Evolutionary conservation across 2,329 filamentous ascomycete species (phyloP).

Genomic region (Hymenoscyphus fructigenus): DNA sequence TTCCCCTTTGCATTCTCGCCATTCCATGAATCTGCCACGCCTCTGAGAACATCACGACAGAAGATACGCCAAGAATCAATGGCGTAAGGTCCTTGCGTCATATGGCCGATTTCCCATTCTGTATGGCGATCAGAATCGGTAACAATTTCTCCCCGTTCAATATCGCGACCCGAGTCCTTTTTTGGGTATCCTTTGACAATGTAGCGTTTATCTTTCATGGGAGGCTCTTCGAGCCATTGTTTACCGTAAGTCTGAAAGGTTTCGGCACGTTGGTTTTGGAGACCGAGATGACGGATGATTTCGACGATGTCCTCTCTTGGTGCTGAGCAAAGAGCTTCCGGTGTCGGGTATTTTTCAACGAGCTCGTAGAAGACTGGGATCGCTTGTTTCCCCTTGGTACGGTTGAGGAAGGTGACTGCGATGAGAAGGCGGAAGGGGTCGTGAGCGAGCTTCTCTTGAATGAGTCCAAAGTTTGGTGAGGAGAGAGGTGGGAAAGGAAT

Average conservation of each 20-base stretch:
- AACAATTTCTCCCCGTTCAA: conserved; percentile 47
- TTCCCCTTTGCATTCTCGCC: conserved; percentile 47
- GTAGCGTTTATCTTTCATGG: conserved; percentile 56
- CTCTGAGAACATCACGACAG: conserved; percentile 75
- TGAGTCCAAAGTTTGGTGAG: conserved; percentile 67
- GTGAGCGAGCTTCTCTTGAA: conserved; percentile 75
- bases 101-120: conserved; percentile 80
- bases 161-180: conserved; percentile 48
- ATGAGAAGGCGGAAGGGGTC: conserved; percentile 80
- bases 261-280: conserved; percentile 65
- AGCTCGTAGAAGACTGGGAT: conserved; percentile 74
- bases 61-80: conserved; percentile 93
- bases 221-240: conserved; percentile 65
- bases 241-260: conserved; percentile 70
- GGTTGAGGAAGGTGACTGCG: conserved; percentile 81
- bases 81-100: conserved; percentile 80
- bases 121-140: conserved; percentile 41
- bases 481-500: conserved; percentile 68
- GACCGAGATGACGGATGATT: conserved; percentile 69
- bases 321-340: conserved; percentile 59
- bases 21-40: conserved; percentile 64
- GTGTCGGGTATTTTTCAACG: conserved; percentile 66
- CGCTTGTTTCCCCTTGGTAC: conserved; percentile 70
- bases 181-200: conserved; percentile 55
- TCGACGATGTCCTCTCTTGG: conserved; percentile 54